Percentiles rank a stretch among this genome's conserved stretches.
Conservation (phyloP, 768 basidiomycete species). For the Lactarius pseudohatsudake region DNA sequence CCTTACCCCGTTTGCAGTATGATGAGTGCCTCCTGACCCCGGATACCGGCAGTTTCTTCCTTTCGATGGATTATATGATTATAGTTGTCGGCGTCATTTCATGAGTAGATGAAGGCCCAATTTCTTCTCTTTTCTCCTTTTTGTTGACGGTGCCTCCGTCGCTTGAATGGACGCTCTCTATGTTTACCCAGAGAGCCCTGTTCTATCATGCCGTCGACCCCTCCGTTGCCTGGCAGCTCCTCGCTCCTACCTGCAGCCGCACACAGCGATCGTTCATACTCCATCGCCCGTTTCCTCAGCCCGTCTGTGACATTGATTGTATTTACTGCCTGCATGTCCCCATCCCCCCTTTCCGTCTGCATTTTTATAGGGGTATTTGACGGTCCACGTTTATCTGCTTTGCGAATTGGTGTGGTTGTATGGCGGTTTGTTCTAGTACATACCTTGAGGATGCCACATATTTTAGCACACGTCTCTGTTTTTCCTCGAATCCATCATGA, state of each 20-base stretch:
- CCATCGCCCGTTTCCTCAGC: conserved; percentile 9
- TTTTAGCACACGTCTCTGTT: conserved; percentile 10
- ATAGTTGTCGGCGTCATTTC: conserved; percentile 23
- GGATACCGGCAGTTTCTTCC: conserved; percentile 5
- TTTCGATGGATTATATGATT: conserved; percentile 26
- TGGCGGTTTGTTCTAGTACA: conserved; percentile 18
- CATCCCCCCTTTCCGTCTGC: conserved; percentile 19
- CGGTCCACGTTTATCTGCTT: conserved; percentile 23
- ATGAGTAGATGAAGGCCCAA: conserved; percentile 11
- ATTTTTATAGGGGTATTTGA: conserved; percentile 30
- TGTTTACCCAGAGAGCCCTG: neutral
- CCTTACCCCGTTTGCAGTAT: conserved; percentile 24
- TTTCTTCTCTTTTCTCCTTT: neutral
- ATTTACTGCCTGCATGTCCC: conserved; percentile 14
- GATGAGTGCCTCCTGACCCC: conserved; percentile 28
- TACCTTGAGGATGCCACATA: conserved; percentile 25
- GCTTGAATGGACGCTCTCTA: neutral
- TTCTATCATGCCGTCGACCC: neutral
- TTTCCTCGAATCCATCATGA: neutral
- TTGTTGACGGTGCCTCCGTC: conserved; percentile 8
- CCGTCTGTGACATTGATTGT: conserved; percentile 19
- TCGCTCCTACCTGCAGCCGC: conserved; percentile 4
- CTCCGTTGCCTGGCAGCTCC: neutral
- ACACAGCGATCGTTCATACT: neutral
- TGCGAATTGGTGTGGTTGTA: conserved; percentile 21